Evolutionary conservation across 352 stramenopile species (phyloP), one percentile per base, ranked within the genome.

Genomic region (Phytophthora pseudosyringae): DNA sequence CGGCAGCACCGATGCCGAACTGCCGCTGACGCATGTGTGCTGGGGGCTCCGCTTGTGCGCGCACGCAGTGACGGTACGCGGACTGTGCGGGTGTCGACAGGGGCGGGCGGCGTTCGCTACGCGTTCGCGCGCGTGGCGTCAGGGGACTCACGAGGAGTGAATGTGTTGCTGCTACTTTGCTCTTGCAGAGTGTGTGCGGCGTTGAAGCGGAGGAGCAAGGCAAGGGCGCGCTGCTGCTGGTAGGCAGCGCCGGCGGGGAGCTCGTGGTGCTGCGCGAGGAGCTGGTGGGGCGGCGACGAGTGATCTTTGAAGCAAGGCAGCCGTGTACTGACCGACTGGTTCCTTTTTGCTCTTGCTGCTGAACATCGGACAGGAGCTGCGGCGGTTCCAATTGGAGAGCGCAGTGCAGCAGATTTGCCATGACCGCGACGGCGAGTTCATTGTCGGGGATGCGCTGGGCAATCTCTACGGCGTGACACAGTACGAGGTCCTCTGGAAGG

Each of bases 401-500:
- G 68, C 73, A 10, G 75, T 86, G 43, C 62, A 81, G 15, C 39
- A 67, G 16, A 67, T 89, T 52, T 68, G 64, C 56, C 63, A 78
- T 39, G 52, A 66, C n/a, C 32, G 29, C 10, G 55, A 64, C 35
- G 64, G 60, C n/a, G 63, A 74, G 48, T 88, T 88, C 40, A 44
- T 88, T 32, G 76, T 69, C 3, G 78, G 71, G 26, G 80, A 89
- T 49, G 32, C 61, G 28, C 56, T 71, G 5, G 80, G 78, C 15
- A 69, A 73, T 35, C 48, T 89, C 25, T 89, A 88, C 54, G 70
- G 76, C 12, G 64, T 86, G 31, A 85, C 75, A 39, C 78, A 72
- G 55, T 78, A 85, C 63, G 75, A 86, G 32, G 60, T 89, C 16
- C 46, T 76, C 8, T 88, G 80, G 78, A 84, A 86, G 71, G 78